These are phyloP conservation scores for Aureobasidium sp. DNA, from an alignment of 2,329 filamentous ascomycete genomes.

Conservation along the genomic window DNA sequence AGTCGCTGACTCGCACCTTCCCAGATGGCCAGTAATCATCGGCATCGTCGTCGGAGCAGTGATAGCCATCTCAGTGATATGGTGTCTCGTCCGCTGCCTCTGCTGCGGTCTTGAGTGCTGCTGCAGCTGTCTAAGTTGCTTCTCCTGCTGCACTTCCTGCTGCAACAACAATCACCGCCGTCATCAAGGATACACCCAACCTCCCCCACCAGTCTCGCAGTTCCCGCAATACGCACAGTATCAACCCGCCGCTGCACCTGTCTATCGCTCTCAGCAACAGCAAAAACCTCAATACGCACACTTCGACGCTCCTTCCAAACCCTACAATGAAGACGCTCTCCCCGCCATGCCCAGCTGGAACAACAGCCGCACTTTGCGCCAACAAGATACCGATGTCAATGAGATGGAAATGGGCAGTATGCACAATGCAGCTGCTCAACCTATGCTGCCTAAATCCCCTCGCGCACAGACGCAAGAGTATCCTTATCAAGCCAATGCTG, in stretches of 20 bases:
- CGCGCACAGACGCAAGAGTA: neutral
- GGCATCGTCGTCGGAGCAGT: slow-evolving; percentile 67
- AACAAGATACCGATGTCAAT: slow-evolving; percentile 51
- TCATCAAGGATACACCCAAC: slow-evolving; percentile 60
- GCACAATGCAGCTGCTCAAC: slow-evolving; percentile 29
- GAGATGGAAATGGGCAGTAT: slow-evolving; percentile 60
- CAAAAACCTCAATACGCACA: slow-evolving; percentile 58
- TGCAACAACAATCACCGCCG: slow-evolving; percentile 43
- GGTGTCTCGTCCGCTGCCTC: slow-evolving; percentile 68
- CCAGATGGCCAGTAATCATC: slow-evolving; percentile 66
- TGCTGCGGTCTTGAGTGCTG: slow-evolving; percentile 77
- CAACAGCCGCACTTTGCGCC: slow-evolving; percentile 56
- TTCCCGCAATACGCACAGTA: slow-evolving; percentile 1
- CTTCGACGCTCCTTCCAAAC: slow-evolving; percentile 53
- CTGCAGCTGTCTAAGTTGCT: slow-evolving; percentile 53
- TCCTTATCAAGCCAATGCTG: slow-evolving; percentile 14
- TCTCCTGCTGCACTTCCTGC: slow-evolving; percentile 56
- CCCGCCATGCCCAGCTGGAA: slow-evolving; percentile 90
- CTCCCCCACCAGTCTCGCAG: neutral
- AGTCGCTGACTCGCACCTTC: neutral
- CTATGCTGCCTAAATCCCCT: slow-evolving; percentile 13
- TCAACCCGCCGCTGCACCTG: slow-evolving; percentile 38
- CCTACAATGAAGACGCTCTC: slow-evolving; percentile 63
- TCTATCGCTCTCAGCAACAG: slow-evolving; percentile 21
- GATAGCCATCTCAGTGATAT: slow-evolving; percentile 66